These are phyloP conservation scores for Fagus sylvatica DNA, from an alignment of 306 rosid genomes.

Conservation along the genomic window DNA sequence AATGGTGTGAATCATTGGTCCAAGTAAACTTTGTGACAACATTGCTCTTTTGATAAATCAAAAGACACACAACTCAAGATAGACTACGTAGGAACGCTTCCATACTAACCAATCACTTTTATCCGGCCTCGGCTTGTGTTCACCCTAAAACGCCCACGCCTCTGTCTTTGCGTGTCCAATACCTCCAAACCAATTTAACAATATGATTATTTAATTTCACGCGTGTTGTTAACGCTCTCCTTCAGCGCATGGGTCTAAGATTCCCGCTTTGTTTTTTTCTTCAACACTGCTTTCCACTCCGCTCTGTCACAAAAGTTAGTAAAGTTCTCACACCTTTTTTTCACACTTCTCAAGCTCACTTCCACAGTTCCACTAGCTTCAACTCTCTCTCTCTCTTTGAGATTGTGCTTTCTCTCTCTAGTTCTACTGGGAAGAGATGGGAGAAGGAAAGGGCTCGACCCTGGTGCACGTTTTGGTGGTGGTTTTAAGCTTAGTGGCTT, in stretches of 20 bases:
- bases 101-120: background rate
- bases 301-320: background rate
- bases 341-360: background rate
- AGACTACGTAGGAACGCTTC: background rate
- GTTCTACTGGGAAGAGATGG: conserved; percentile 40
- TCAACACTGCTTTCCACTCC: conserved; percentile 1
- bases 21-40: too few species aligned
- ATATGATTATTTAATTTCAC: background rate
- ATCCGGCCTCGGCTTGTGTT: background rate
- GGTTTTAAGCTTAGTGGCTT: conserved; percentile 74
- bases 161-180: background rate
- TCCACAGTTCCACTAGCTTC: too few species aligned
- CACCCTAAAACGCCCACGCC: background rate
- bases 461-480: conserved; percentile 76
- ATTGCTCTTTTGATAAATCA: too few species aligned
- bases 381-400: background rate
- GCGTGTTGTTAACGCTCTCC: background rate
- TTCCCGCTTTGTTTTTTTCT: background rate
- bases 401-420: conserved; percentile 6
- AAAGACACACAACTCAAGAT: too few species aligned
- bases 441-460: conserved; percentile 84
- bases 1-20: too few species aligned
- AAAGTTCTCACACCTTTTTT: background rate
- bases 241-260: background rate
- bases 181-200: background rate